Conservation (phyloP, 805 yeast species). For the Tetrapisispora pingtungensis region DNA sequence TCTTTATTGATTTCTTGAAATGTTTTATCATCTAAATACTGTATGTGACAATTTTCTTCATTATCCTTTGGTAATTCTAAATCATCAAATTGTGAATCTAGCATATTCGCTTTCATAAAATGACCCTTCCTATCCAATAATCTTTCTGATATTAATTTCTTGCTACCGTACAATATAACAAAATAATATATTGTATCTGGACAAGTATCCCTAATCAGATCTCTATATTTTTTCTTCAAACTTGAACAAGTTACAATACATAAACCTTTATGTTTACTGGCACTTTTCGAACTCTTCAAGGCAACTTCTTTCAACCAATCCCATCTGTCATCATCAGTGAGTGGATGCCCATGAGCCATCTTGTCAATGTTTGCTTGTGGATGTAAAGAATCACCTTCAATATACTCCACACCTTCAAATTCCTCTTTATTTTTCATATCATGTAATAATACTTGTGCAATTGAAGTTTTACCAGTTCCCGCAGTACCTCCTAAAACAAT, state of each 20-base stretch:
- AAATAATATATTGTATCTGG: slow-evolving; percentile 40
- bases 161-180: slow-evolving; percentile 57
- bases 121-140: slow-evolving; percentile 61
- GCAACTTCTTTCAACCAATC: slow-evolving; percentile 66
- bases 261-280: slow-evolving; percentile 27
- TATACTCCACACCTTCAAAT: slow-evolving; percentile 27
- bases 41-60: slow-evolving; percentile 23
- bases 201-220: slow-evolving; percentile 35
- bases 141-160: slow-evolving; percentile 50
- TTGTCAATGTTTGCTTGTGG: slow-evolving; percentile 64
- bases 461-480: slow-evolving; percentile 88
- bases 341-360: slow-evolving; percentile 73
- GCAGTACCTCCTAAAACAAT: slow-evolving; percentile 88
- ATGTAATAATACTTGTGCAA: slow-evolving; percentile 44
- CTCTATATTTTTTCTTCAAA: slow-evolving; percentile 65
- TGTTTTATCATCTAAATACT: slow-evolving; percentile 23
- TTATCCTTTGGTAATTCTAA: slow-evolving; percentile 58
- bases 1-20: slow-evolving; percentile 13
- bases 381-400: slow-evolving; percentile 84
- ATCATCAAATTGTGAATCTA: slow-evolving; percentile 63
- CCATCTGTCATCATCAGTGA: slow-evolving; percentile 87
- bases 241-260: slow-evolving; percentile 75
- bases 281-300: slow-evolving; percentile 30
- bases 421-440: slow-evolving; percentile 28
- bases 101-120: slow-evolving; percentile 82